These are phyloP conservation scores for Rhizomucor pusillus DNA, from an alignment of 371 early-diverging fungal species.

Conservation along the genomic window DNA sequence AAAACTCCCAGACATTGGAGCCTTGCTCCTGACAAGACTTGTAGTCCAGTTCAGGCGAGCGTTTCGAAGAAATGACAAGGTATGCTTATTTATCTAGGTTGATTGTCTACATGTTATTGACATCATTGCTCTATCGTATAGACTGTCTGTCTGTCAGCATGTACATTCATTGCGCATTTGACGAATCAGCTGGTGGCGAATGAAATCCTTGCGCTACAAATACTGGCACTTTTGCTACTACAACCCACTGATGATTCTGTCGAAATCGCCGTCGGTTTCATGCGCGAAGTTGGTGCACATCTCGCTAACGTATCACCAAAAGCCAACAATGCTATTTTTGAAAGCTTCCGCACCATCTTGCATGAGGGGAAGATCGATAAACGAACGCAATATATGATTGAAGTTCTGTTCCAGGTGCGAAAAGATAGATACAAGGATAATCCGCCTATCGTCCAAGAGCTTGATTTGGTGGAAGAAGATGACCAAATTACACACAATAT, in stretches of 20 bases:
- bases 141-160: constrained; percentile 76
- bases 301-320: constrained; percentile 77
- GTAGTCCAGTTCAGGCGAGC: constrained; percentile 90
- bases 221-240: constrained; percentile 84
- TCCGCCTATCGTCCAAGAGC: constrained; percentile 67
- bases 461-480: constrained; percentile 95
- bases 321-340: constrained; percentile 88
- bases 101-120: not conserved
- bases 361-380: constrained; percentile 94
- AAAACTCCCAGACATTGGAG: constrained; percentile 90
- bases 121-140: constrained; percentile 9
- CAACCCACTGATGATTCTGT: constrained; percentile 96
- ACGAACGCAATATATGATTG: constrained; percentile 96
- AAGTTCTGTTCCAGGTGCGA: constrained; percentile 94
- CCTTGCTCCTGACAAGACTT: constrained; percentile 81
- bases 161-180: constrained; percentile 91
- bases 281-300: constrained; percentile 88
- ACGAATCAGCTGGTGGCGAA: constrained; percentile 90
- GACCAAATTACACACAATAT: constrained; percentile 94
- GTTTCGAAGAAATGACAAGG: constrained; percentile 90
- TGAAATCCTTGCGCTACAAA: constrained; percentile 88
- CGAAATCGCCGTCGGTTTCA: constrained; percentile 96
- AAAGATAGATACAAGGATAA: constrained; percentile 93
- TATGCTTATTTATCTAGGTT: constrained; percentile 11
- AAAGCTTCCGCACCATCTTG: constrained; percentile 88